These are phyloP conservation scores for Golubevia sp. DNA, from an alignment of 1,284 basidiomycete species.

Conservation along the genomic window DNA sequence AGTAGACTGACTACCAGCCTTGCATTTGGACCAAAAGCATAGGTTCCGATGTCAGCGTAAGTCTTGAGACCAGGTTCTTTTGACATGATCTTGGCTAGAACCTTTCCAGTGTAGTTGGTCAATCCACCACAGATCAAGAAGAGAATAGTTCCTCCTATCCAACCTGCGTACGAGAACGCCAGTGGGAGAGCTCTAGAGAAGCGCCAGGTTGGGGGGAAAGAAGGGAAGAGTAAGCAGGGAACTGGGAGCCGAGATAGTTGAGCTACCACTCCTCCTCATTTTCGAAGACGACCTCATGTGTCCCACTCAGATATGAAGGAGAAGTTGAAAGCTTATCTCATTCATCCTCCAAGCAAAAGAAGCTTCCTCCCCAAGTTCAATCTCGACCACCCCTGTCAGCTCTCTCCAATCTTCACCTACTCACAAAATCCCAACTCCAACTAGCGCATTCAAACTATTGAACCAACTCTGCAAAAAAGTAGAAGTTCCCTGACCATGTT, in stretches of 20 bases:
- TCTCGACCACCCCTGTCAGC: too few relatives aligned
- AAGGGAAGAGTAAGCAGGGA: conserved; percentile 4
- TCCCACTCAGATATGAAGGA: conserved; percentile 63
- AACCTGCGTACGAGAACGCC: conserved; percentile 47
- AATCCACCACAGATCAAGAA: conserved; percentile 47
- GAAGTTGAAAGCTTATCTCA: conserved; percentile 20
- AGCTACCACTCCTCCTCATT: conserved; percentile 68
- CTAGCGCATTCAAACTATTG: conserved; percentile 56
- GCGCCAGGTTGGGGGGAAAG: conserved; percentile 50
- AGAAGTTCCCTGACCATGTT: conserved; percentile 26
- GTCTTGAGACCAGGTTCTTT: conserved; percentile 46
- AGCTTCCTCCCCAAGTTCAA: conserved; percentile 13
- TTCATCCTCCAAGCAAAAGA: conserved; percentile 21
- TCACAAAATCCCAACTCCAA: conserved; percentile 51
- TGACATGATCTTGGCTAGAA: conserved; percentile 52
- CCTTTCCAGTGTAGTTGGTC: conserved; percentile 58
- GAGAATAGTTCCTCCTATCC: conserved; percentile 37
- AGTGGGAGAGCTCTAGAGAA: conserved; percentile 39
- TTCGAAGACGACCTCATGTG: conserved; percentile 79
- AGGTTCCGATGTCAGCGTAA: conserved; percentile 56
- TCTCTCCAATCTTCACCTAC: too few relatives aligned
- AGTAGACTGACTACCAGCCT: conserved; percentile 45
- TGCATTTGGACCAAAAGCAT: conserved; percentile 47
- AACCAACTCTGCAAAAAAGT: conserved; percentile 57
- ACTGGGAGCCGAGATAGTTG: neutral